Base-by-base conservation (phyloP, 2,329 filamentous ascomycete species). In the Lecanosticta acicola region DNA sequence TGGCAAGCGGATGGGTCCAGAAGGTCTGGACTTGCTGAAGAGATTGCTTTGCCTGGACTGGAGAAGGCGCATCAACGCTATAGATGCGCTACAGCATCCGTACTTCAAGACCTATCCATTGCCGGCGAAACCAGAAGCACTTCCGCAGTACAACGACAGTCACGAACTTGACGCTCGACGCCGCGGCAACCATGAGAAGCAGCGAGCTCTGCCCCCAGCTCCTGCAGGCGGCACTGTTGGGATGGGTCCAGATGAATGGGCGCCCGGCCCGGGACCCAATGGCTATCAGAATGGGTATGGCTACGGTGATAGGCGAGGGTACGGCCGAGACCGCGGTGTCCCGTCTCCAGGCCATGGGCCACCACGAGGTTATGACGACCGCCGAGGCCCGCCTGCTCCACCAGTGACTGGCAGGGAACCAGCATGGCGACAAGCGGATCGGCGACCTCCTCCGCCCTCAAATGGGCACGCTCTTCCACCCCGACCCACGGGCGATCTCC, bases 61-160 rank as follows among this genome's bases (percentile, higher is more conserved):
- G 87, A 80, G 81, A 41, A 84, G 79, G 55, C 81, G 93, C 41
- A 84, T 94, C 64, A 98, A 97, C 63, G 93, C 93, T 0, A 85
- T 94, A 19, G 93, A 98, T 68, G 93, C 93, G 1, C 72, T 98
- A 17, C 79, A 94, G 53, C 93, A 98, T 60, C 82, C 87, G 1
- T 98, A 96, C 67, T 97, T 98, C 71, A 83, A 80, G 51, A 85
- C 80, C 46, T 68, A 78, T 1, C 93, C 93, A 3, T 73, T 85
- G 3, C 93, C 93, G 7, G 82, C 90, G 32, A 79, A 79, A 45
- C 88, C 93, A 1, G 83, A 85, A 53, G 89, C 97, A 41, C 78
- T 98, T n/a, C 93, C 93, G 2, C 78, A 73, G 13, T 97, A 95
- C 61, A 87, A 94, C 63, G 91, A 96, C 60, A 95, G 89, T 36